These are phyloP conservation scores for Ceratobasidium sp. DNA, from an alignment of 1,284 basidiomycete species.

Conservation along the genomic window DNA sequence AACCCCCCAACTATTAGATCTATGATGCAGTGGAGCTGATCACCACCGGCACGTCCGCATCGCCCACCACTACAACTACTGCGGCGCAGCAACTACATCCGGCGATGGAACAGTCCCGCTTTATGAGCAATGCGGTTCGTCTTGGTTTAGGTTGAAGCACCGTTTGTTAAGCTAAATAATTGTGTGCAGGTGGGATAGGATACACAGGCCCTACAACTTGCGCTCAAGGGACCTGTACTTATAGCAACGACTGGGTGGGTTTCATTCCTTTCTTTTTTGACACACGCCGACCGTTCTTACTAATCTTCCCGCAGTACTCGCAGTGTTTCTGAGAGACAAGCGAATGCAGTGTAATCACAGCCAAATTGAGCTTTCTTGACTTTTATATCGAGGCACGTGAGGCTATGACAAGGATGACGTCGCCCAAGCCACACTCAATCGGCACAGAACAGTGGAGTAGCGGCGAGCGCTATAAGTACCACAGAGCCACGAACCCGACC, in stretches of 20 bases:
- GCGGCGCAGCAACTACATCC: slow-evolving; percentile 14
- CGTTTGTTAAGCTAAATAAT: not conserved
- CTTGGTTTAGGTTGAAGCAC: not conserved
- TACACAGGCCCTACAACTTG: slow-evolving; percentile 31
- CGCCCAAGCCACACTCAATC: not conserved
- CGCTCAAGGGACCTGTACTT: slow-evolving; percentile 24
- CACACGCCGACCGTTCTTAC: not conserved
- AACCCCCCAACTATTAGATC: too few relatives aligned
- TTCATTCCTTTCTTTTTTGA: not conserved
- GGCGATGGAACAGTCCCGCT: slow-evolving; percentile 25
- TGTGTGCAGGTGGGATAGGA: not conserved
- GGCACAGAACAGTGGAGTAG: slow-evolving; percentile 5
- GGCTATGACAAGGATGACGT: slow-evolving; percentile 29
- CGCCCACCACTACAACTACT: slow-evolving; percentile 23
- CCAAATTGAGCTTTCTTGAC: slow-evolving; percentile 12
- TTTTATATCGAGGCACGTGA: not conserved
- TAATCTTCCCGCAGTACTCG: not conserved
- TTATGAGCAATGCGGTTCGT: slow-evolving; percentile 23
- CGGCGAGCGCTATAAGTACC: slow-evolving; percentile 7
- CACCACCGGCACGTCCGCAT: slow-evolving; percentile 13
- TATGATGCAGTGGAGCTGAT: slow-evolving; percentile 22
- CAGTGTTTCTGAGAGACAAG: slow-evolving; percentile 9
- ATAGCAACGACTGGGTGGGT: slow-evolving; percentile 27
- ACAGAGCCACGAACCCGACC: not conserved
- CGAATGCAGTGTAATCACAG: not conserved